Base-by-base conservation (phyloP, 805 yeast species). In the Brettanomyces sp. region DNA sequence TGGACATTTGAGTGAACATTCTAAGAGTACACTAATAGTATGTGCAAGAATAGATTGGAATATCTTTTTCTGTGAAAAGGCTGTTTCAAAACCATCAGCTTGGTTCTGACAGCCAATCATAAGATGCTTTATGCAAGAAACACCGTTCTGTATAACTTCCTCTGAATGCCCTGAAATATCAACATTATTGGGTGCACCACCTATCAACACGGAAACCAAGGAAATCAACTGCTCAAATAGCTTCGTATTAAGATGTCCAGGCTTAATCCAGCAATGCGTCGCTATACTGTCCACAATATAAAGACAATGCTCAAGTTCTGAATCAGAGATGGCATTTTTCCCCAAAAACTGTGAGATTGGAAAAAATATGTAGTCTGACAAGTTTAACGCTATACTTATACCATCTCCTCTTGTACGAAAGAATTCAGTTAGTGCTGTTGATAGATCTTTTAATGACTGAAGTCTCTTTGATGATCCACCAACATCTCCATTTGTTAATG, bases 341-440 rank as follows among this genome's bases (percentile, higher is more conserved):
- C 74, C 73, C 37, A 82, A 59, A 7, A 82, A 56, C 45, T 73
- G 72, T 1, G 79, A 71, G 3, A 82, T 53, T 0, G 89, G 88
- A 11, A 78, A 71, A 58, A 79, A 80, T 1, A 81, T 68, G 48
- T 80, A 80, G 49, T 81, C 85, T 0, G 83, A 83, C 18, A 80
- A 55, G 24, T 65, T 66, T 1, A 65, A 50, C 0, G 77, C 64
- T 1, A 72, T 39, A 4, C 38, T 45, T 7, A 9, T 9, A 7
- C 32, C 11, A 7, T 28, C 32, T 9, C 32, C 32, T 3, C 11
- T 28, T 6, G 32, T 9, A 28, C 32, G 1, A 9, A 28, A 28
- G 2, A 28, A 28, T 6, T 28, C 32, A 28, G 32, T 7, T 9
- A 28, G 32, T 3, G 32, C 11, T 9, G 7, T 9, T 28, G 32